phyloP scores from a whole-genome alignment of 495 filamentous ascomycete genomes.

The Penicillium goetzii region DNA sequence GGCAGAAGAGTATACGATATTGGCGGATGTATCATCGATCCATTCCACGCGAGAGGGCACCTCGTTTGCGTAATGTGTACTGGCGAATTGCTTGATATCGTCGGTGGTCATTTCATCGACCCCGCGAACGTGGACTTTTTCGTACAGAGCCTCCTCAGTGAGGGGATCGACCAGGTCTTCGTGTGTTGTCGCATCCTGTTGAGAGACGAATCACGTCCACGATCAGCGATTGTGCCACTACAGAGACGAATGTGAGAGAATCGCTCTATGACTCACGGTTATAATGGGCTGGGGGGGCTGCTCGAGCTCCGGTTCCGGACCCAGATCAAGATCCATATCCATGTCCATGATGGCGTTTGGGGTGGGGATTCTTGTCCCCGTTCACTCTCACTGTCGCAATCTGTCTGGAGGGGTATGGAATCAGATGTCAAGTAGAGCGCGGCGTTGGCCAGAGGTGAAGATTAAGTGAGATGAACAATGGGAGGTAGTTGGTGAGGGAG shows the following conservation, averaged over 20 bases:
- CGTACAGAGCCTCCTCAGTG: conserved; percentile 41
- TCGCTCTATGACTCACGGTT: conserved; percentile 33
- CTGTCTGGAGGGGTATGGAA: conserved; percentile 22
- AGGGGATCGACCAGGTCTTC: conserved; percentile 34
- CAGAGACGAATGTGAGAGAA: not conserved
- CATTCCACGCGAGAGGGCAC: conserved; percentile 73
- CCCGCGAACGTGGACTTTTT: conserved; percentile 81
- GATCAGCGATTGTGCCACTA: not conserved
- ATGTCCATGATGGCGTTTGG: conserved; percentile 66
- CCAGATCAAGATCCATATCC: conserved; percentile 75
- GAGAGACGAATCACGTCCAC: not conserved
- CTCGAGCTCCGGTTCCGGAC: conserved; percentile 49
- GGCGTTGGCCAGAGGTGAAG: conserved; percentile 1
- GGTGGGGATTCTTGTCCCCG: conserved; percentile 16
- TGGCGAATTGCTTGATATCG: conserved; percentile 72
- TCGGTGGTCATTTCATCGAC: conserved; percentile 79
- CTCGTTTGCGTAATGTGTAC: conserved; percentile 61
- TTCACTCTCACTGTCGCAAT: conserved; percentile 20
- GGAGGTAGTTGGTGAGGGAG: not conserved
- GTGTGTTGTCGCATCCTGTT: conserved; percentile 30
- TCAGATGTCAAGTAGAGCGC: conserved; percentile 5
- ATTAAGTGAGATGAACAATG: not conserved
- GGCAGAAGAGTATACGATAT: conserved; percentile 72
- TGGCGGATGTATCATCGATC: conserved; percentile 93
- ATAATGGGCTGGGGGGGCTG: conserved; percentile 45